Base-by-base conservation (phyloP, 2,329 filamentous ascomycete genomes). In the Ophiostoma sp. region DNA sequence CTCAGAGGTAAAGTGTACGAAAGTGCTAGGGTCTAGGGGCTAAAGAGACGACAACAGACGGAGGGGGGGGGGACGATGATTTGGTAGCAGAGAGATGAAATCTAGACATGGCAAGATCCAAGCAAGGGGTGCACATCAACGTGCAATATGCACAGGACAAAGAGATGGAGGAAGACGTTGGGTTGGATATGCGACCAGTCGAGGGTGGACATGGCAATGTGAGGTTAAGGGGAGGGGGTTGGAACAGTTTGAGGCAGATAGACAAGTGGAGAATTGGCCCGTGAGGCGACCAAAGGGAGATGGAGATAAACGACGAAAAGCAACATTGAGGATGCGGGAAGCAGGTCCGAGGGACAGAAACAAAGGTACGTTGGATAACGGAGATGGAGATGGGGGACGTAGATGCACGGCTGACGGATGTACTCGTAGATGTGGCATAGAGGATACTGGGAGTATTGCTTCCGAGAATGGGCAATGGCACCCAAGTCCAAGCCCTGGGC, bases 181-280 rank as follows among this genome's bases (percentile, higher is more conserved):
- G 47, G 36, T 60, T 18, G 49, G 47, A 52, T 52, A 27, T n/a
- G 49, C 18, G 49, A 55, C 18, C 49, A 45, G 58, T 38, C 66
- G 62, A 7, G 18, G 64, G 64, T 67, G 69, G 65, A 65, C 49
- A 44, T 58, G 44, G 44, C 16, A 36, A 66, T 64, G 66, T 63
- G 68, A 64, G 49, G n/a, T 16, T 60, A 60, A 27, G 55, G 45
- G 55, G 55, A 27, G 47, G 58, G 58, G 65, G 42, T 45, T 65
- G 71, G 68, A 70, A 69, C 68, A 42, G 69, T 71, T 69, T 72
- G 69, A 67, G 70, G 64, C 67, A 67, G 62, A 41, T 12, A 64
- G 66, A 67, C 65, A 67, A 58, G 67, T 55, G 64, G 14, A 66
- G 60, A 58, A 38, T 41, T 27, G 27, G 27, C 42, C 7, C 42